Evolutionary conservation across 768 basidiomycete genomes (phyloP).

Genomic region (Hydnomerulius pinastri): DNA sequence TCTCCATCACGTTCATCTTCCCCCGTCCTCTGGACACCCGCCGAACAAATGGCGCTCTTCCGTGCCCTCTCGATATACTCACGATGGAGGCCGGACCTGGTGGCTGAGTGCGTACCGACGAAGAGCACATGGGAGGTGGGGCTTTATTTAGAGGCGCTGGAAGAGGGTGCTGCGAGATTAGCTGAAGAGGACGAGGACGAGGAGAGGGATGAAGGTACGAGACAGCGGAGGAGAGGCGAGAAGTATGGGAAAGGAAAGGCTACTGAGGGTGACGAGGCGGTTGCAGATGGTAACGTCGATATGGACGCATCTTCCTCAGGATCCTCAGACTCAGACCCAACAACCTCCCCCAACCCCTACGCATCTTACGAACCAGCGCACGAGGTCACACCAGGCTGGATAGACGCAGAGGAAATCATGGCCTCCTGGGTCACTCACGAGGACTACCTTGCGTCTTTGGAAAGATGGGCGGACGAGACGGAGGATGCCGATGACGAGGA

Average conservation of each 20-base stretch:
- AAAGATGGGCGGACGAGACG: background rate
- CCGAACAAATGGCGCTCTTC: slow-evolving; percentile 75
- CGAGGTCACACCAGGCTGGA: slow-evolving; percentile 39
- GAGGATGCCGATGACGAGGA: background rate
- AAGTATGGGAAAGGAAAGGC: background rate
- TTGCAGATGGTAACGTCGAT: slow-evolving; percentile 5
- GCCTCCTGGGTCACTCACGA: slow-evolving; percentile 24
- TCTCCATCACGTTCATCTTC: background rate
- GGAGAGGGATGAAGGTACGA: slow-evolving; percentile 20
- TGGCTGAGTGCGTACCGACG: slow-evolving; percentile 64
- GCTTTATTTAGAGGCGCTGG: slow-evolving; percentile 61
- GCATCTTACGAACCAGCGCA: slow-evolving; percentile 29
- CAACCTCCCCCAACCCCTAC: background rate
- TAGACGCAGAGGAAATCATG: slow-evolving; percentile 35
- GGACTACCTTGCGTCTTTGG: slow-evolving; percentile 12
- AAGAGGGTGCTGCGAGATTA: slow-evolving; percentile 19
- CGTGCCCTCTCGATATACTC: slow-evolving; percentile 67
- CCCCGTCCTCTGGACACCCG: slow-evolving; percentile 52
- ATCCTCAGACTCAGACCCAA: slow-evolving; percentile 11
- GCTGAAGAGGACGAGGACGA: slow-evolving; percentile 18
- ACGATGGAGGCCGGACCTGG: slow-evolving; percentile 74
- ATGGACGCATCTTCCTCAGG: slow-evolving; percentile 27
- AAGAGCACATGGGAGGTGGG: slow-evolving; percentile 70
- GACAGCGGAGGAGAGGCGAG: background rate
- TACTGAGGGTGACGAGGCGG: slow-evolving; percentile 16